Conservation (phyloP, 192 early-diverging fungal species). For the Podila horticola region DNA sequence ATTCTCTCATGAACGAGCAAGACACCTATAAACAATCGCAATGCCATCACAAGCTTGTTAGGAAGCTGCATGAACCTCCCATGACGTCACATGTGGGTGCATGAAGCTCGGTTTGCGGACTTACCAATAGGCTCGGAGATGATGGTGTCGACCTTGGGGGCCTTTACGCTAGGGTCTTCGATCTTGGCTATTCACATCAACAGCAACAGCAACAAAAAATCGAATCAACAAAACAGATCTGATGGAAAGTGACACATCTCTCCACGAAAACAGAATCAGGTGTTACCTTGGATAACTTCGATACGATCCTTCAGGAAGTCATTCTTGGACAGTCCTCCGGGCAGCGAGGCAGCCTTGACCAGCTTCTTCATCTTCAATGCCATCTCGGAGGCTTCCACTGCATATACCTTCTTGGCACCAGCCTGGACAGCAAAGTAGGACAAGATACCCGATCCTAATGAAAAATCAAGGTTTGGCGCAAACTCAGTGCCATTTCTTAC, state of each 20-base stretch:
- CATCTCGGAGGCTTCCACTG: conserved; percentile 97
- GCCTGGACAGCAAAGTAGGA: conserved; percentile 96
- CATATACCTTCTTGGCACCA: conserved; percentile 93
- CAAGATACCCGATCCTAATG: conserved; percentile 85
- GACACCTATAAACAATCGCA: no score
- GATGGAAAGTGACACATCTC: not conserved
- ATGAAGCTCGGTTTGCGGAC: not conserved
- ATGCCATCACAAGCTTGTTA: not conserved
- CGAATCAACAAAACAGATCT: not conserved
- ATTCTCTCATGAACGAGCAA: conserved; percentile 97
- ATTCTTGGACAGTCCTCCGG: conserved; percentile 67
- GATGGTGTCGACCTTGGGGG: conserved; percentile 92
- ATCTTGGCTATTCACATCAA: conserved; percentile 74
- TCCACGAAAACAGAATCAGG: not conserved
- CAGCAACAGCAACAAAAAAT: not conserved
- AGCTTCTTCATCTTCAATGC: conserved; percentile 89
- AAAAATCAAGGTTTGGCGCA: not conserved
- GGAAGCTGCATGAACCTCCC: not conserved
- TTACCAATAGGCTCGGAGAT: conserved; percentile 94
- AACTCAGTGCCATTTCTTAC: not conserved
- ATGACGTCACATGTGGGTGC: no score
- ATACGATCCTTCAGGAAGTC: conserved; percentile 81
- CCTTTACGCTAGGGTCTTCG: conserved; percentile 76
- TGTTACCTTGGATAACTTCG: conserved; percentile 80
- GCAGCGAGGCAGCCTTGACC: conserved; percentile 70